These are phyloP conservation scores for Excoecaria cochinchinensis DNA, from an alignment of 345 rosid species.

Conservation along the genomic window DNA sequence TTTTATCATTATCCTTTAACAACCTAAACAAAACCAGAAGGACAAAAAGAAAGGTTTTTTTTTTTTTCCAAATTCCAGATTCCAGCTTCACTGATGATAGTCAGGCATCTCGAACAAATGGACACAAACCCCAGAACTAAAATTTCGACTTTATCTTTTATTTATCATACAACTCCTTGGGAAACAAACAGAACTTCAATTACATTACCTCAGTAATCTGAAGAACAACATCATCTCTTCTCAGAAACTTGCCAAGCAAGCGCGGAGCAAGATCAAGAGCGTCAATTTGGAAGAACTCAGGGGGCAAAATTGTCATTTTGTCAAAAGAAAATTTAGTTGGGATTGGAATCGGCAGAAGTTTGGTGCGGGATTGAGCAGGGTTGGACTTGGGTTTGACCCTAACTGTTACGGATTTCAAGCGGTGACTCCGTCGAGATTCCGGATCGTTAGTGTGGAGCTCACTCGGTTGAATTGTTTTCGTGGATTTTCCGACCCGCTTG, in stretches of 20 bases:
- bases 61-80: background rate
- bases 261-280: slow-evolving; percentile 90
- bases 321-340: slow-evolving; percentile 13
- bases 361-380: background rate
- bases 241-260: slow-evolving; percentile 80
- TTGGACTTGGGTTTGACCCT: slow-evolving; percentile 18
- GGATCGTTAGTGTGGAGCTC: background rate
- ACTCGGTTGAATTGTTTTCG: background rate
- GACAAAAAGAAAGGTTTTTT: too few relatives aligned
- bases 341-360: slow-evolving; percentile 10
- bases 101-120: background rate
- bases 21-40: too few relatives aligned
- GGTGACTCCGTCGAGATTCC: background rate
- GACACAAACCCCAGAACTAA: background rate
- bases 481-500: slow-evolving; percentile 13
- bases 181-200: slow-evolving; percentile 12
- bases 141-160: background rate
- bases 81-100: background rate
- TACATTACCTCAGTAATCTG: slow-evolving; percentile 77
- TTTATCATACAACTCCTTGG: background rate
- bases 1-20: too few relatives aligned
- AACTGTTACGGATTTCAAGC: slow-evolving; percentile 24
- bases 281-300: slow-evolving; percentile 72
- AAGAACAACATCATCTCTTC: slow-evolving; percentile 74
- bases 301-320: slow-evolving; percentile 47